Conservation (phyloP, 2,329 filamentous ascomycete species). For the Epichloe baconii region DNA sequence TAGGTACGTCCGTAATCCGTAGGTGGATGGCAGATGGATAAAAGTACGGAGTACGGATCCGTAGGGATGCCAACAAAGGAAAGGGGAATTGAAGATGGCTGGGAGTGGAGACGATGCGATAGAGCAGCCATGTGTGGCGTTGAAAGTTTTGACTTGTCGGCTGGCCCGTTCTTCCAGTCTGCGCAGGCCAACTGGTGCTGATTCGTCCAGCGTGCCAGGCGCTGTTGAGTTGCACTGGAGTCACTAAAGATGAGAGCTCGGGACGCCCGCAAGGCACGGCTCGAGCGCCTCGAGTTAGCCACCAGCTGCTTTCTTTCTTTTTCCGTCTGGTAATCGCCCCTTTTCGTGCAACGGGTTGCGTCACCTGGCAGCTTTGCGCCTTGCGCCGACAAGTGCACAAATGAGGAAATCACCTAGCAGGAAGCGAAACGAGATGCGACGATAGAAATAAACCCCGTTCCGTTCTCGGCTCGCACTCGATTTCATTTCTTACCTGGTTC, state of each 20-base stretch:
- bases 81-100: neutral
- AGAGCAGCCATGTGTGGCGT: neutral
- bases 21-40: too few species aligned
- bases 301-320: neutral
- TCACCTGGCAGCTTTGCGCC: too few species aligned
- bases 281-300: slow-evolving; percentile 1
- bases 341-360: too few species aligned
- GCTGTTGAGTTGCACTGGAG: neutral
- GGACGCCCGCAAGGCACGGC: slow-evolving; percentile 2
- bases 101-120: neutral
- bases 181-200: too few species aligned
- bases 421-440: neutral
- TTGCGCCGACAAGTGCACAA: too few species aligned
- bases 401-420: too few species aligned
- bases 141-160: neutral
- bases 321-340: neutral
- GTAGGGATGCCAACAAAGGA: neutral
- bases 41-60: too few species aligned
- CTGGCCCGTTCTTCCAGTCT: too few species aligned
- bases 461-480: too few species aligned
- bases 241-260: neutral
- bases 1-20: too few species aligned
- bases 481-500: neutral
- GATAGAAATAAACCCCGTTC: neutral
- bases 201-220: neutral